Percentiles rank a stretch among this genome's conserved stretches.
These are phyloP conservation scores for Aegilops sharonensis DNA, from an alignment of 176 grass and related monocot genomes.

Conservation along the genomic window DNA sequence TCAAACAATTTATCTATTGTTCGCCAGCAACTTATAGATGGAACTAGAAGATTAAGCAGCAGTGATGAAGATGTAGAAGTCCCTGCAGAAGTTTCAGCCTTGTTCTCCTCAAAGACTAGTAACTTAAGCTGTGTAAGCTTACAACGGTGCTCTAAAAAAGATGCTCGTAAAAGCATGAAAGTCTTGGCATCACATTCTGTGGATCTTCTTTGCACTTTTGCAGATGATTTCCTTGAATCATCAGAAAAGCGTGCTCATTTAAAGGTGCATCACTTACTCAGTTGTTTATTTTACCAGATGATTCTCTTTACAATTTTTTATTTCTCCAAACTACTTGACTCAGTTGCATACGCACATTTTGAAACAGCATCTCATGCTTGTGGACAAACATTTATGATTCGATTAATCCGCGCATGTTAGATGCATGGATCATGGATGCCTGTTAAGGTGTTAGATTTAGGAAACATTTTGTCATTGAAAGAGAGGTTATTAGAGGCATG, in stretches of 20 bases:
- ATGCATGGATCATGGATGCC: neutral
- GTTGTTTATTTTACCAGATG: conserved; percentile 14
- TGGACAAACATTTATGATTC: conserved; percentile 4
- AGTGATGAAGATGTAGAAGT: conserved; percentile 50
- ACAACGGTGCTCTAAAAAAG: conserved; percentile 59
- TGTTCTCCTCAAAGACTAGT: conserved; percentile 36
- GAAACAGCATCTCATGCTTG: neutral
- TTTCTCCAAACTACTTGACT: neutral
- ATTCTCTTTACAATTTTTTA: conserved; percentile 22
- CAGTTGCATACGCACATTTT: neutral
- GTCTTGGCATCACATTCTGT: conserved; percentile 58
- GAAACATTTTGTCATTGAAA: neutral
- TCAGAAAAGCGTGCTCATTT: conserved; percentile 71
- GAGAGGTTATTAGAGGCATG: neutral
- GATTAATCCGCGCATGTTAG: neutral
- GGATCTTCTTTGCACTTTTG: conserved; percentile 62
- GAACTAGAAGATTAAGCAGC: conserved; percentile 53
- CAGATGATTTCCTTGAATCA: conserved; percentile 65
- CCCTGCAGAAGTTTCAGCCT: conserved; percentile 34
- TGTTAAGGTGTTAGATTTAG: neutral
- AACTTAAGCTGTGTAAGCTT: conserved; percentile 36
- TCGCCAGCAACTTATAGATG: conserved; percentile 70
- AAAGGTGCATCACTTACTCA: conserved; percentile 52
- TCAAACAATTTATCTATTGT: conserved; percentile 35
- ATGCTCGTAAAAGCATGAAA: conserved; percentile 67